These are phyloP conservation scores for Exserohilum rostratum DNA, from an alignment of 2,329 filamentous ascomycete species.

Conservation along the genomic window DNA sequence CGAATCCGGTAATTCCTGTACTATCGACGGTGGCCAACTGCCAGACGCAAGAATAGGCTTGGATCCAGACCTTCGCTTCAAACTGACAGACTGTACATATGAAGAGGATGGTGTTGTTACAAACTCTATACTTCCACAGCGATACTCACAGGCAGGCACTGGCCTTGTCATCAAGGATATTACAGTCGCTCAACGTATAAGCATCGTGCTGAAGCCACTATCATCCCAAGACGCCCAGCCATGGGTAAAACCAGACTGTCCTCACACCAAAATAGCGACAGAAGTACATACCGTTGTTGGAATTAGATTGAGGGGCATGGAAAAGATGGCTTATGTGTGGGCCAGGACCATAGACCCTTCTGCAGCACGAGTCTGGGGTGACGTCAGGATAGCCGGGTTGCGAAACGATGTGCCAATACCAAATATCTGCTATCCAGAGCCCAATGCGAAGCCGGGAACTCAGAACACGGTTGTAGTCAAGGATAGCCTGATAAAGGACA, in stretches of 20 bases:
- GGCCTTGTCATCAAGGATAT: constrained; percentile 31
- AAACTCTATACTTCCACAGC: constrained; percentile 24
- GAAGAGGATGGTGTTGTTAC: constrained; percentile 32
- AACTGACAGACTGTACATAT: constrained; percentile 35
- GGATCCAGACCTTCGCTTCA: constrained; percentile 34
- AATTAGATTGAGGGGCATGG: constrained; percentile 35
- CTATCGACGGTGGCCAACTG: constrained; percentile 26
- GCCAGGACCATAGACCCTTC: constrained; percentile 8
- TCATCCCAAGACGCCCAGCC: background rate
- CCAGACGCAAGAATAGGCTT: constrained; percentile 25
- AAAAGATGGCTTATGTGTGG: constrained; percentile 32
- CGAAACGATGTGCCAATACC: constrained; percentile 30
- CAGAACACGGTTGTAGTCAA: constrained; percentile 24
- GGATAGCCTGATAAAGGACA: constrained; percentile 24
- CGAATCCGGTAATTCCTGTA: constrained; percentile 36
- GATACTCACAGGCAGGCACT: constrained; percentile 6
- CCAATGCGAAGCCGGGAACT: constrained; percentile 15
- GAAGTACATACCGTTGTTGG: constrained; percentile 35
- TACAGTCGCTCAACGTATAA: constrained; percentile 26
- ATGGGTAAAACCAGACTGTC: background rate
- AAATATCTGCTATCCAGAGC: constrained; percentile 19
- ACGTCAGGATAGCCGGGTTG: constrained; percentile 29
- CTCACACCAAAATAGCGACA: constrained; percentile 9
- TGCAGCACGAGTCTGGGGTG: constrained; percentile 21
- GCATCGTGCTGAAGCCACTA: constrained; percentile 22